Base-by-base conservation (phyloP, 139 green algal species). In the Zygnema cylindricum region DNA sequence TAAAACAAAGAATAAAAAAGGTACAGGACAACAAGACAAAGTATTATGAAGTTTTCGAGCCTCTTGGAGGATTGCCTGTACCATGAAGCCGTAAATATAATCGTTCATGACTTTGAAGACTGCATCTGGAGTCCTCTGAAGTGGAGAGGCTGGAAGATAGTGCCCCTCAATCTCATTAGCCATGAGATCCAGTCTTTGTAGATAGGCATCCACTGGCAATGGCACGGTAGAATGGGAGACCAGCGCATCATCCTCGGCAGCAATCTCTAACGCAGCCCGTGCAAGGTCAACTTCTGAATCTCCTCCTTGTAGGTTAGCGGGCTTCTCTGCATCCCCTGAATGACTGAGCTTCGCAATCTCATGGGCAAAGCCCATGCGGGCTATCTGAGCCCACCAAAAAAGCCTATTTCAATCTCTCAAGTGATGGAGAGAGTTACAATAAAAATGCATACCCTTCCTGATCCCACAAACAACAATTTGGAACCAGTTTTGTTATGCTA, bases 161-260 rank as follows among this genome's bases (percentile, higher is more conserved):
- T 81, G 55, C 3, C 32, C 11, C 38, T 11, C 55, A 36, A 88
- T 11, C 82, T 92, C 88, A 22, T 38, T 54, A 38, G 85, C 88
- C 78, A 93, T 82, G 32, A 43, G 54, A 40, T 90, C n/a, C 2
- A 94, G 88, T 25, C 93, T 87, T 43, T 39, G 49, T 35, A 84
- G 82, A 76, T 87, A 95, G 0, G 92, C 21, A 0, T 86, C 43
- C 2, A 94, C 92, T 0, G 94, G 94, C 25, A 96, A 91, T 78
- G 90, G 43, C 0, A 96, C 93, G 0, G 87, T 76, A 1, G 93
- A 94, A 76, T 96, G 93, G 0, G 91, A 93, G 0, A 95, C 93
- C 11, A 97, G 85, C 7, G 95, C 95, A 83, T 97, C 95, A 75
- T 97, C 95, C 76, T 97, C 95, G 54, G 94, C 93, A 32, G 93